Evolutionary conservation across 345 rosid genomes (phyloP).

Genomic region (Linum usitatissimum): DNA sequence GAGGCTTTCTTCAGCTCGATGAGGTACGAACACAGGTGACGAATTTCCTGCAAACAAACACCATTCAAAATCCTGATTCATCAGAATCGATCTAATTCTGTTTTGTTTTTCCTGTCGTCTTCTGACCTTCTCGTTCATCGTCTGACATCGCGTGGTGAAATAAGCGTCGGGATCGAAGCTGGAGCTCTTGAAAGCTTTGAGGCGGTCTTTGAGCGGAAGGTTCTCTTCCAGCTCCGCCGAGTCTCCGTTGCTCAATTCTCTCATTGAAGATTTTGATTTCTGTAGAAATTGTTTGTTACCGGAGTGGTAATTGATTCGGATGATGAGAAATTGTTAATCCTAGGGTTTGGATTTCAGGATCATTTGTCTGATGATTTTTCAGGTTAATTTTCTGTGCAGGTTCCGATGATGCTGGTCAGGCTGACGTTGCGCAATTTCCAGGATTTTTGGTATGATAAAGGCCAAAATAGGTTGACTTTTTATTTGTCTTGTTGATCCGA

Average conservation of each 20-base stretch:
- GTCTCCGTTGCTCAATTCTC: constrained; percentile 47
- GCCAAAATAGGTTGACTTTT: no score
- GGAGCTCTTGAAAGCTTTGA: constrained; percentile 67
- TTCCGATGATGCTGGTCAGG: no score
- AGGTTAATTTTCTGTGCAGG: no score
- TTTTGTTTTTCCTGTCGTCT: background rate
- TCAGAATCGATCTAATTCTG: no score
- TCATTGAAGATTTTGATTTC: background rate
- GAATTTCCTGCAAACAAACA: constrained; percentile 43
- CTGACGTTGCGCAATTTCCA: no score
- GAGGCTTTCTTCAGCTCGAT: constrained; percentile 79
- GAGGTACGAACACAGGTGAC: constrained; percentile 47
- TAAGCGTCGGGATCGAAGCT: constrained; percentile 56
- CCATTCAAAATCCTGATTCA: background rate
- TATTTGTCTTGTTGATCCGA: no score
- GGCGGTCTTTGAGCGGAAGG: constrained; percentile 60
- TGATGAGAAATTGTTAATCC: background rate
- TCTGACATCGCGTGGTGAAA: constrained; percentile 58
- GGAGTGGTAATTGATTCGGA: background rate
- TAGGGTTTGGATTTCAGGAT: no score
- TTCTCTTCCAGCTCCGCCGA: constrained; percentile 52
- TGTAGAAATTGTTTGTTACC: constrained; percentile 13
- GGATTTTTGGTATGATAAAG: no score
- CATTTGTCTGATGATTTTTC: no score
- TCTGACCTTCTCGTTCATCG: constrained; percentile 73